Percentiles rank a stretch among this genome's conserved stretches.
Evolutionary conservation across 345 rosid genomes (phyloP).

Genomic region (Pistacia integerrima): DNA sequence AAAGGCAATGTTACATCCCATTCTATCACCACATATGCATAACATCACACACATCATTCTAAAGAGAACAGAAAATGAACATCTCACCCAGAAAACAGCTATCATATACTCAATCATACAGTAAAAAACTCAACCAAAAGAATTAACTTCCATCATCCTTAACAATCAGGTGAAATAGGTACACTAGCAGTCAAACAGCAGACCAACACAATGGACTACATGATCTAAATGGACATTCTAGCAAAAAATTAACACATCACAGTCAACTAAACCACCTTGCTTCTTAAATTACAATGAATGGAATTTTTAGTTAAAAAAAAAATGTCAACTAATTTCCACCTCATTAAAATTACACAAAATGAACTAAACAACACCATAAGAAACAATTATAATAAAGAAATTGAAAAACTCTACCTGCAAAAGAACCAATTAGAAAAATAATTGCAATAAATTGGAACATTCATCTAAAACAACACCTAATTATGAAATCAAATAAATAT

Average conservation of each 20-base stretch:
- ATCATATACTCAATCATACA: neutral
- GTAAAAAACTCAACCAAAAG: neutral
- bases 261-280: neutral
- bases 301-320: neutral
- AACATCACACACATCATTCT: neutral
- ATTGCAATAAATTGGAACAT: neutral
- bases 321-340: neutral
- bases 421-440: neutral
- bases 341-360: neutral
- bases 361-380: neutral
- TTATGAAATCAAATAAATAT: neutral
- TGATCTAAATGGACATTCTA: neutral
- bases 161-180: neutral
- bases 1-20: neutral
- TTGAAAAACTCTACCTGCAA: neutral
- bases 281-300: neutral
- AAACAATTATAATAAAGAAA: conserved; percentile 3
- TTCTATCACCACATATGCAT: neutral
- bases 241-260: neutral
- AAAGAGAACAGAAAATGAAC: neutral
- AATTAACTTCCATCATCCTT: neutral
- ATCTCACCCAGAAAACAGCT: neutral
- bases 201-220: neutral
- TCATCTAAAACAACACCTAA: neutral
- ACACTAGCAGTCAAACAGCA: neutral